A percentile compares a stretch with the other conserved stretches of the same genome.
Conservation (phyloP, 176 grass and related monocot species). For the Secale cereale region DNA sequence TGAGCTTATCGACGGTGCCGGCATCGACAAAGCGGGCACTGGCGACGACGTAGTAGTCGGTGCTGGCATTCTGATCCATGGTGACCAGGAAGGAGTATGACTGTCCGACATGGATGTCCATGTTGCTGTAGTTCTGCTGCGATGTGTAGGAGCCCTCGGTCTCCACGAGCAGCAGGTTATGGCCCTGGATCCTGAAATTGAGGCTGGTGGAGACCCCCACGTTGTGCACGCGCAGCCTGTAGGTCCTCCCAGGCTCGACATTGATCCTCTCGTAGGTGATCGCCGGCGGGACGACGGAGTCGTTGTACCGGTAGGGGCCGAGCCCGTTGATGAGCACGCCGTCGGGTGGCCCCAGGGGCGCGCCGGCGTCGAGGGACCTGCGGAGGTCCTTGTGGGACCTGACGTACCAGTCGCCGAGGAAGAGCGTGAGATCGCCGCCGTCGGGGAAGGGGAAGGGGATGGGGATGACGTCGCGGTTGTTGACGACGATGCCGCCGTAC, state of each 20-base stretch:
- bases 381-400: constrained; percentile 57
- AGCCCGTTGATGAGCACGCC: constrained; percentile 76
- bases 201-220: constrained; percentile 75
- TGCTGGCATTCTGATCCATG: constrained; percentile 86
- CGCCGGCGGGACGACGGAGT: constrained; percentile 52
- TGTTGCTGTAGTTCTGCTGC: constrained; percentile 87
- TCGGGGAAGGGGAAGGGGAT: constrained; percentile 76
- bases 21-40: constrained; percentile 63
- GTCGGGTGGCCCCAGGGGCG: constrained; percentile 52
- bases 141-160: constrained; percentile 93
- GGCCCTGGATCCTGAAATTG: constrained; percentile 91
- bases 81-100: constrained; percentile 89
- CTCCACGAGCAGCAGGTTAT: constrained; percentile 79
- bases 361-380: constrained; percentile 53
- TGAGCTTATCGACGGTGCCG: constrained; percentile 47
- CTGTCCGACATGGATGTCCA: constrained; percentile 96
- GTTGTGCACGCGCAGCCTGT: constrained; percentile 87
- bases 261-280: constrained; percentile 73
- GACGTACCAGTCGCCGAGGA: constrained; percentile 71
- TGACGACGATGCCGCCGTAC: constrained; percentile 69
- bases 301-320: constrained; percentile 73
- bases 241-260: constrained; percentile 86
- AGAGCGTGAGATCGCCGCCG: constrained; percentile 84
- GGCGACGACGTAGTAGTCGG: constrained; percentile 81
- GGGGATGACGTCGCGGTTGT: constrained; percentile 88